phyloP scores from a whole-genome alignment of 441 rosid species.

The Croton setiger region DNA sequence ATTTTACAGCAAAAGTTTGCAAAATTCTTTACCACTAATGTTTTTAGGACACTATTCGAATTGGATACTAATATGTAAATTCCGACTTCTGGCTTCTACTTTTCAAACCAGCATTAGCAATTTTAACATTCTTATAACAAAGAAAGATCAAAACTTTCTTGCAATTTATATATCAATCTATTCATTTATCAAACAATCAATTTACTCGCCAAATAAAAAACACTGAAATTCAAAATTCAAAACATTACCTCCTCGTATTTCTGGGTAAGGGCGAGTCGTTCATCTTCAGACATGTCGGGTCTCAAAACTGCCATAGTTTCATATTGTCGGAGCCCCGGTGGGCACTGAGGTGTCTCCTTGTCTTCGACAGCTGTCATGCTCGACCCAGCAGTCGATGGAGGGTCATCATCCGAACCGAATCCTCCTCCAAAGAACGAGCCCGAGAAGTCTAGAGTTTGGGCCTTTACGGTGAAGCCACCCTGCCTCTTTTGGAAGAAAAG shows the following conservation, averaged over 20 bases:
- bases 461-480: conserved; percentile 31
- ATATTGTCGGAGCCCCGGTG: conserved; percentile 78
- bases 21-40: background rate
- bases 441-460: conserved; percentile 67
- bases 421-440: conserved; percentile 77
- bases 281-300: conserved; percentile 93
- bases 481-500: conserved; percentile 21
- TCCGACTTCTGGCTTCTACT: background rate
- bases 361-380: conserved; percentile 60
- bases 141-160: background rate
- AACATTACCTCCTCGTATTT: conserved; percentile 79
- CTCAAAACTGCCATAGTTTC: conserved; percentile 79
- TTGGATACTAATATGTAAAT: background rate
- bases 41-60: background rate
- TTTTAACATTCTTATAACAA: background rate
- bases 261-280: conserved; percentile 72
- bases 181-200: background rate
- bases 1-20: no score
- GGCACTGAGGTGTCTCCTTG: conserved; percentile 74
- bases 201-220: background rate
- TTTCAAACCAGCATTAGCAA: background rate
- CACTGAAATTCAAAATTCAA: background rate
- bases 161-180: background rate
- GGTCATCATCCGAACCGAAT: conserved; percentile 71
- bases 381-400: conserved; percentile 40